Evolutionary conservation across 352 stramenopile genomes (phyloP).

Genomic region (Phytophthora litchii): DNA sequence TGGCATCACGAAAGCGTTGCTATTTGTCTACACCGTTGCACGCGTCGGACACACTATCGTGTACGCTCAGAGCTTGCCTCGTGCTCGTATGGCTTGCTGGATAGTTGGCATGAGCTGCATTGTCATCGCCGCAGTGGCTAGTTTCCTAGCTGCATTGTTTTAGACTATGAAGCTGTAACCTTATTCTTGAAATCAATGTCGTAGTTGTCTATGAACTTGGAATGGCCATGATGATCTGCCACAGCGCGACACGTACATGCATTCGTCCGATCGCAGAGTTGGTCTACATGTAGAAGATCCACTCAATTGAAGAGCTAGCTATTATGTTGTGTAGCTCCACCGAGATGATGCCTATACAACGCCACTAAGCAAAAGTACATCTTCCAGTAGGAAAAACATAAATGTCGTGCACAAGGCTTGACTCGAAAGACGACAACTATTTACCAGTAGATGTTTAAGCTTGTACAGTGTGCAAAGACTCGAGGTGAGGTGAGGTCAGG

Average conservation of each 20-base stretch:
- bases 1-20: conserved; percentile 28
- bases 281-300: background rate
- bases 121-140: conserved; percentile 23
- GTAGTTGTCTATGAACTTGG: too few relatives aligned
- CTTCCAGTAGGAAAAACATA: too few relatives aligned
- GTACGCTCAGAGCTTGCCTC: conserved; percentile 45
- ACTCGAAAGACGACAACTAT: too few relatives aligned
- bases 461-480: background rate
- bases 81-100: conserved; percentile 37
- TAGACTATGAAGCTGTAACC: conserved; percentile 10
- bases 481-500: conserved; percentile 15
- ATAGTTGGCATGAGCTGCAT: conserved; percentile 34
- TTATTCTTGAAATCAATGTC: conserved; percentile 23
- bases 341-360: conserved; percentile 5
- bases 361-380: too few relatives aligned
- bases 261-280: conserved; percentile 18
- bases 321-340: conserved; percentile 2
- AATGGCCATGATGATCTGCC: too few relatives aligned
- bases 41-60: conserved; percentile 49
- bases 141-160: conserved; percentile 12
- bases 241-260: background rate
- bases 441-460: too few relatives aligned
- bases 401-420: too few relatives aligned
- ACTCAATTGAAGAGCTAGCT: conserved; percentile 1
- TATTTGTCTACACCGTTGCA: conserved; percentile 49